Percentiles rank a stretch among this genome's conserved stretches.
Conservation (phyloP, 1,284 basidiomycete genomes). For the Coniophora puteana region DNA sequence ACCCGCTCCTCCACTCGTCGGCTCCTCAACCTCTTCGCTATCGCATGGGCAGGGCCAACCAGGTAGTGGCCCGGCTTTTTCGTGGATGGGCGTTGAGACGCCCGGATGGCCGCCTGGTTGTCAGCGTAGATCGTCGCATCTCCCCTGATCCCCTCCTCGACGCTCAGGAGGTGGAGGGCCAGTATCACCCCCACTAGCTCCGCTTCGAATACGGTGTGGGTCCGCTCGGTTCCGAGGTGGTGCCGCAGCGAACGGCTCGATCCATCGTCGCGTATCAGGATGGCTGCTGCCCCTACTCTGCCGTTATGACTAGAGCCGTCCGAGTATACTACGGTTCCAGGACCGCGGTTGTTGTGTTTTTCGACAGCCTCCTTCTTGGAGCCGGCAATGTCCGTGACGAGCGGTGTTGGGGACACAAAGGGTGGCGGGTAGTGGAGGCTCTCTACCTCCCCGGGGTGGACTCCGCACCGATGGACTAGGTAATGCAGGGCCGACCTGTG, state of each 20-base stretch:
- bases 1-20: fast-evolving
- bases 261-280: slow-evolving; percentile 1
- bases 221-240: neutral
- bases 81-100: neutral
- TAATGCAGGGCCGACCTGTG: neutral
- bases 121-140: neutral
- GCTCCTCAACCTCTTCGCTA: fast-evolving
- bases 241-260: neutral
- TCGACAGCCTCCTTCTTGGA: neutral
- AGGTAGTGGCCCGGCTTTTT: too few relatives aligned
- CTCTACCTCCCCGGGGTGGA: neutral
- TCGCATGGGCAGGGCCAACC: too few relatives aligned
- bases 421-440: neutral
- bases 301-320: neutral
- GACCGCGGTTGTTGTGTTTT: neutral
- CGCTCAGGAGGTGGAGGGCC: neutral
- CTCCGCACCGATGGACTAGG: neutral
- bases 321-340: neutral
- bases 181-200: neutral
- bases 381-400: slow-evolving; percentile 1
- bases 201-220: neutral
- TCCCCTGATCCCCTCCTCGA: neutral
- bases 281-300: neutral
- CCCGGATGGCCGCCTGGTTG: neutral
- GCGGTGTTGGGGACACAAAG: neutral